Conservation (phyloP, 2,329 filamentous ascomycete genomes). For the Fusarium sp. region DNA sequence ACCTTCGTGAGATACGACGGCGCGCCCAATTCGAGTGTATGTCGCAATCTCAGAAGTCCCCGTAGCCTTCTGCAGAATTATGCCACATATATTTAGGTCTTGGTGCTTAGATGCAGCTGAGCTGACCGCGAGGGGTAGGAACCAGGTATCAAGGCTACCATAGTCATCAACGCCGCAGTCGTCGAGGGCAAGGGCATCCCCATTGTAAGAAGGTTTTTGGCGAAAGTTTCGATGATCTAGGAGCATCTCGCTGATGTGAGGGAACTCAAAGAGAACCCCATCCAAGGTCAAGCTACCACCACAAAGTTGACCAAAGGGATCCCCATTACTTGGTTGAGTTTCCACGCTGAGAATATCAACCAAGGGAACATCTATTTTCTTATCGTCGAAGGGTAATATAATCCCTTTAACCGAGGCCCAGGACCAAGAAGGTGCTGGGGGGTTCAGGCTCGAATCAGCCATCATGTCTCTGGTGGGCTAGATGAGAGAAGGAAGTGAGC, state of each 20-base stretch:
- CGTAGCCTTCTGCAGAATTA: not conserved
- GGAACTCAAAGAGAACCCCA: not conserved
- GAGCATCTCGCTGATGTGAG: not conserved
- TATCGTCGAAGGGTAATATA: not conserved
- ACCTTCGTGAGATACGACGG: not conserved
- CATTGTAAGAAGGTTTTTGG: not conserved
- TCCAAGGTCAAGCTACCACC: not conserved
- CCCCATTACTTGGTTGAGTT: not conserved
- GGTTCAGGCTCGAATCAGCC: not conserved
- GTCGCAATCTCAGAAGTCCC: too few relatives aligned
- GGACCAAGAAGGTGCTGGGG: not conserved
- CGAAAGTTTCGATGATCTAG: accelerated
- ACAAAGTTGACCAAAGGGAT: not conserved
- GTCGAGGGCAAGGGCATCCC: not conserved
- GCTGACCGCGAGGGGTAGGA: not conserved
- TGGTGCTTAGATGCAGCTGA: accelerated
- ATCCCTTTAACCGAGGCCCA: not conserved
- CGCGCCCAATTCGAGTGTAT: not conserved
- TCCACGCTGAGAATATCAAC: not conserved
- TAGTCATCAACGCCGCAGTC: not conserved
- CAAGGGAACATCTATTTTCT: not conserved
- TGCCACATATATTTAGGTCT: not conserved
- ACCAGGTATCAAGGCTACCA: not conserved
- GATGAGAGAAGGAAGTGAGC: not conserved
- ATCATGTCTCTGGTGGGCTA: not conserved